Conservation (phyloP, 164 flowering plant species). For the Vitis amurensis region DNA sequence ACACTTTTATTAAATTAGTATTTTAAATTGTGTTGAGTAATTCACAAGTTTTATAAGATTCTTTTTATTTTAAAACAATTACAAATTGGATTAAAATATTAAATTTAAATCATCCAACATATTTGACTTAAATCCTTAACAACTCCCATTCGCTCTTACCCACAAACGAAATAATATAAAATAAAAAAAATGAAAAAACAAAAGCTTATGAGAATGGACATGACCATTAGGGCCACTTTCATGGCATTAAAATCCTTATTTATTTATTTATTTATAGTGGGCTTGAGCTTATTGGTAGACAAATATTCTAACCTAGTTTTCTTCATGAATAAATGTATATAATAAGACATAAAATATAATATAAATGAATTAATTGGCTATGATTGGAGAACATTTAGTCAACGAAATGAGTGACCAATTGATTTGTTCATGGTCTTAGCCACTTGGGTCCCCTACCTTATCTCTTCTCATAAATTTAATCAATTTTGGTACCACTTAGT, state of each 20-base stretch:
- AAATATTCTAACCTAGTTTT: constrained; percentile 15
- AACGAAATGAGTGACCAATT: constrained; percentile 12
- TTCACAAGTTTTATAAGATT: too few species aligned
- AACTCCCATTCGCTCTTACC: too few species aligned
- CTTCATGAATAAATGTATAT: not conserved
- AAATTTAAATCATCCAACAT: too few species aligned
- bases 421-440: not conserved
- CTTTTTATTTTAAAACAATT: too few species aligned
- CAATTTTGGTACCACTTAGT: not conserved
- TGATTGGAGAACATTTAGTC: constrained; percentile 18
- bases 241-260: not conserved
- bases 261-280: constrained; percentile 4
- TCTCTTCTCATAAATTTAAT: constrained; percentile 12
- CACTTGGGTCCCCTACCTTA: constrained; percentile 10
- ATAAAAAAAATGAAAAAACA: too few species aligned
- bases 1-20: too few species aligned
- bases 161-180: too few species aligned
- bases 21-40: too few species aligned
- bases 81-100: too few species aligned
- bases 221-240: not conserved
- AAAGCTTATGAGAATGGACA: not conserved
- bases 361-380: not conserved
- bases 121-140: too few species aligned
- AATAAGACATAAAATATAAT: not conserved
- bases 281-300: constrained; percentile 21